phyloP scores from a whole-genome alignment of 1,284 basidiomycete species.

The Tilletia caries region DNA sequence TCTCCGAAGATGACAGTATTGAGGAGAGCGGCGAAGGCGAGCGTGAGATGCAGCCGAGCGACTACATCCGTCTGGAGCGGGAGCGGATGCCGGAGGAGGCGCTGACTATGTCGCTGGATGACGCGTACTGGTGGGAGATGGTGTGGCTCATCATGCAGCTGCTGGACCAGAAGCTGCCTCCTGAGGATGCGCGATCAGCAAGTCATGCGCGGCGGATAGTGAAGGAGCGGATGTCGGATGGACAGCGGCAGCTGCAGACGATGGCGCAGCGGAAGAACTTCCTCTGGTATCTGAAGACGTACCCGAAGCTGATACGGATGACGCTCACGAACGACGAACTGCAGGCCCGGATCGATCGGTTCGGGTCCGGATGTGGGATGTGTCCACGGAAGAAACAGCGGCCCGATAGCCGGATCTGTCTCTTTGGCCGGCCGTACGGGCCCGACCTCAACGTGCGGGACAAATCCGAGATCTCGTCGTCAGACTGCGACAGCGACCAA shows the following conservation, averaged over 20 bases:
- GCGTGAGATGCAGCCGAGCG: background rate
- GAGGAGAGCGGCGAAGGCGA: background rate
- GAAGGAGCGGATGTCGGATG: background rate
- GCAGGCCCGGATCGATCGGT: background rate
- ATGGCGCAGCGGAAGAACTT: constrained; percentile 10
- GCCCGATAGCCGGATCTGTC: background rate
- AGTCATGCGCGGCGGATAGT: background rate
- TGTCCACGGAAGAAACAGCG: constrained; percentile 3
- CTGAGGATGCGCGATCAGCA: background rate
- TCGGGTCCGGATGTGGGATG: constrained; percentile 7
- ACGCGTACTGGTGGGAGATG: constrained; percentile 12
- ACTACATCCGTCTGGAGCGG: constrained; percentile 7
- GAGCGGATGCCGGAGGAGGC: background rate
- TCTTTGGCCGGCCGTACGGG: background rate
- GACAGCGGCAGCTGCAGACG: background rate
- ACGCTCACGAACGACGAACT: background rate
- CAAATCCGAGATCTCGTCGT: background rate
- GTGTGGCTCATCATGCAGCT: background rate
- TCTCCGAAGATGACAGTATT: background rate
- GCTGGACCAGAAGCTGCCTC: background rate
- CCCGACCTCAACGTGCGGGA: background rate
- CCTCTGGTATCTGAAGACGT: constrained; percentile 12
- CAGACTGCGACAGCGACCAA: constrained; percentile 4
- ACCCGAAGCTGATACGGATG: background rate
- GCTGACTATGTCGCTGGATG: background rate